Evolutionary conservation across 179 eudicot genomes (phyloP).

Genomic region (Gypsophila paniculata): DNA sequence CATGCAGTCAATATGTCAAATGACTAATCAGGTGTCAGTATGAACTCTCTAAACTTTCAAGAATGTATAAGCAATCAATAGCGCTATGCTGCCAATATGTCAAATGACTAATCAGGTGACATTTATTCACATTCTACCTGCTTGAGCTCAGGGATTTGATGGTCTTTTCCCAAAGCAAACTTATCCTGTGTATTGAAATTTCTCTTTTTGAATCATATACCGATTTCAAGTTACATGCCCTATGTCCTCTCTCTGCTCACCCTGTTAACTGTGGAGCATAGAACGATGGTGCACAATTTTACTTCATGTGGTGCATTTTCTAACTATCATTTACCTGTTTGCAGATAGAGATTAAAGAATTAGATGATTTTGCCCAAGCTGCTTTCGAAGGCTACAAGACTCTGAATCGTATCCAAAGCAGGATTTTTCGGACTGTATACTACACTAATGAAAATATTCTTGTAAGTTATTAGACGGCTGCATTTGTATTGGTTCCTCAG

Average conservation of each 20-base stretch:
- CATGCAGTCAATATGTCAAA: no score
- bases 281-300: neutral
- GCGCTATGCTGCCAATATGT: no score
- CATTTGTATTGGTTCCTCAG: neutral
- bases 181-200: neutral
- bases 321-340: slow-evolving; percentile 22
- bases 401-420: slow-evolving; percentile 95
- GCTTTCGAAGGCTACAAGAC: slow-evolving; percentile 91
- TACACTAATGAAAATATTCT: slow-evolving; percentile 81
- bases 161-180: neutral
- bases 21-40: neutral
- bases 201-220: neutral
- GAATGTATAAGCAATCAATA: no score
- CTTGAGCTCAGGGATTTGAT: neutral
- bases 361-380: slow-evolving; percentile 97
- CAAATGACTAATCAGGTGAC: neutral
- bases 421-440: slow-evolving; percentile 79
- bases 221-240: neutral
- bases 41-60: no score
- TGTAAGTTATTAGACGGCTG: slow-evolving; percentile 40
- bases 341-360: slow-evolving; percentile 88
- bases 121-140: neutral
- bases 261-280: neutral
- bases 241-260: neutral
- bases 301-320: neutral